Evolutionary conservation across 2,329 filamentous ascomycete species (phyloP).

Genomic region (Colletotrichum lentis): DNA sequence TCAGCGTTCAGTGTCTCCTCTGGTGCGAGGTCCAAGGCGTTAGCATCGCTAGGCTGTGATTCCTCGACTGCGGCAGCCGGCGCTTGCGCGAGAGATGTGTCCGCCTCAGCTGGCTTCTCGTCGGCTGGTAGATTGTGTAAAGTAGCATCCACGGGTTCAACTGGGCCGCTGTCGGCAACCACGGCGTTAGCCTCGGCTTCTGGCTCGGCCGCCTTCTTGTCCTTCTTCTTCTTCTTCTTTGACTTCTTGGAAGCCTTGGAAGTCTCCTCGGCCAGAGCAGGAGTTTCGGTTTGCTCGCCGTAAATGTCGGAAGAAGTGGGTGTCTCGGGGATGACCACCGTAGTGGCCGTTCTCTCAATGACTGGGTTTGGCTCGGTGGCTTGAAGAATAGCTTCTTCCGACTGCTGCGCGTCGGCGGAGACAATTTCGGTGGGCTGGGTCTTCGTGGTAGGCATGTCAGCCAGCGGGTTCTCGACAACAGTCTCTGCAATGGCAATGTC

Average conservation of each 20-base stretch:
- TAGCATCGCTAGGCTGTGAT: not conserved
- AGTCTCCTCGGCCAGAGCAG: constrained; percentile 13
- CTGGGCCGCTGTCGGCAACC: not conserved
- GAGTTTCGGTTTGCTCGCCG: constrained; percentile 6
- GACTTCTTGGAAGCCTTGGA: constrained; percentile 24
- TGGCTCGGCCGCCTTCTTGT: constrained; percentile 36
- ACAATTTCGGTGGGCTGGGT: not conserved
- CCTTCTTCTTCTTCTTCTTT: constrained; percentile 39
- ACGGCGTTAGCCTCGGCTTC: not conserved
- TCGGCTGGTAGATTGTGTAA: not conserved
- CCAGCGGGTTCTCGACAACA: not conserved
- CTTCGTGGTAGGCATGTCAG: not conserved
- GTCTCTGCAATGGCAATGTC: not conserved
- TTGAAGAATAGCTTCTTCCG: not conserved
- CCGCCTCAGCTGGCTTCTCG: not conserved
- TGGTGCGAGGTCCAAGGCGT: not conserved
- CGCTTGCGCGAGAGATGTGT: not conserved
- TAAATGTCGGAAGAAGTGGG: constrained; percentile 25
- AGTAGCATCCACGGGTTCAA: not conserved
- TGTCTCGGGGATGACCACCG: constrained; percentile 1
- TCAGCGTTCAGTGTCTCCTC: constrained; percentile 2
- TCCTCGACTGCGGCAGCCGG: not conserved
- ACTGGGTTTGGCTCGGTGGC: not conserved
- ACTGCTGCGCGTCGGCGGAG: constrained; percentile 11
- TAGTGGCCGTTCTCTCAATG: not conserved